Conservation (phyloP, 73 alveolate genomes). For the Paramecium octaurelia region DNA sequence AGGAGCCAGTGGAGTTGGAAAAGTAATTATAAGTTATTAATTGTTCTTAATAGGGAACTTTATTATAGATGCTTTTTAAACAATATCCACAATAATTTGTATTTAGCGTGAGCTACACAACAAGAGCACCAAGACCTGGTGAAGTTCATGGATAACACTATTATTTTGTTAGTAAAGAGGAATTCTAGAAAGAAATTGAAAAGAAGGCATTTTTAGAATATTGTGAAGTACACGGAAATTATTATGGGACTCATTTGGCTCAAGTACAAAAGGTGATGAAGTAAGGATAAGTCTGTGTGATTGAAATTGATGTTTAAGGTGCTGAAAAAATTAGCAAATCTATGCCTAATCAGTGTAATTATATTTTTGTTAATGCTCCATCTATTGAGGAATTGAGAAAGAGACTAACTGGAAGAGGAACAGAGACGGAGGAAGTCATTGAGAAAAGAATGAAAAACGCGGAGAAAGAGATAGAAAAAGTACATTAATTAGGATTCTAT, state of each 20-base stretch:
- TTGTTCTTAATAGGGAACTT: constrained; percentile 67
- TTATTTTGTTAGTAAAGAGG: constrained; percentile 73
- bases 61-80: constrained; percentile 56
- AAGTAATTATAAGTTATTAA: background rate
- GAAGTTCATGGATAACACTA: constrained; percentile 81
- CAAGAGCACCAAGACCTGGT: constrained; percentile 72
- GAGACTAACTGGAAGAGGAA: constrained; percentile 76
- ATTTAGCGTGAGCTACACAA: constrained; percentile 77
- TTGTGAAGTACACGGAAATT: constrained; percentile 65
- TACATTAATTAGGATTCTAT: constrained; percentile 28
- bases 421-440: constrained; percentile 68
- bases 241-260: constrained; percentile 66
- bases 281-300: constrained; percentile 50
- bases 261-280: constrained; percentile 46
- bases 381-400: constrained; percentile 55
- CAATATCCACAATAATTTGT: constrained; percentile 69
- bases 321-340: constrained; percentile 62
- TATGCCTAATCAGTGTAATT: constrained; percentile 64
- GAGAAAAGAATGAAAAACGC: constrained; percentile 64
- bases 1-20: constrained; percentile 89
- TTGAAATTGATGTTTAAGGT: constrained; percentile 68
- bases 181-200: constrained; percentile 64
- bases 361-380: constrained; percentile 70
- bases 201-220: constrained; percentile 64
- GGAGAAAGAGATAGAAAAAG: constrained; percentile 48